A percentile compares a stretch with the other conserved stretches of the same genome.
These are phyloP conservation scores for Trametes hirsuta DNA, from an alignment of 1,284 basidiomycete genomes.

Conservation along the genomic window DNA sequence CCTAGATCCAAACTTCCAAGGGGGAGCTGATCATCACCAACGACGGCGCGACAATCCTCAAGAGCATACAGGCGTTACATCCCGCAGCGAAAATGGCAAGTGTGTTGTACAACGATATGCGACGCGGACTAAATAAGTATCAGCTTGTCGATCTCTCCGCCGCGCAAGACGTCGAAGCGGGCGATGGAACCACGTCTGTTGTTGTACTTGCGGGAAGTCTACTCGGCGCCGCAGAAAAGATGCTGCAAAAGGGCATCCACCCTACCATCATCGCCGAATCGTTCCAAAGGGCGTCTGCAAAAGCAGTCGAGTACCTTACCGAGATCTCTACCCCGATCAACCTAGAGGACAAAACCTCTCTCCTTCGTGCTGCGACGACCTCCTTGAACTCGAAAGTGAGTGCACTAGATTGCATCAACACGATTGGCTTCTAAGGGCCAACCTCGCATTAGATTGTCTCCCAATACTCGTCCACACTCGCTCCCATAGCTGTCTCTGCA, in stretches of 20 bases:
- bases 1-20: conserved; percentile 93
- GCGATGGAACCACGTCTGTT: conserved; percentile 98
- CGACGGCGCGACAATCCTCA: conserved; percentile 97
- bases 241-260: conserved; percentile 97
- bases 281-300: conserved; percentile 90
- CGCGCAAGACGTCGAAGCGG: conserved; percentile 98
- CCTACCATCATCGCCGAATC: conserved; percentile 97
- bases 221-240: conserved; percentile 94
- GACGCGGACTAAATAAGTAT: conserved; percentile 15
- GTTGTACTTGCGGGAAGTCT: conserved; percentile 96
- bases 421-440: too few species aligned
- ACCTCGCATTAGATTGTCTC: conserved; percentile 81
- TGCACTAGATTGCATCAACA: neutral
- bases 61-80: conserved; percentile 97
- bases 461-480: conserved; percentile 96
- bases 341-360: conserved; percentile 84
- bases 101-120: neutral
- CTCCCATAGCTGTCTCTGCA: conserved; percentile 97
- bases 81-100: conserved; percentile 96
- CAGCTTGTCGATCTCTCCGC: conserved; percentile 96
- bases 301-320: conserved; percentile 93
- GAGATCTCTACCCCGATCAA: conserved; percentile 95
- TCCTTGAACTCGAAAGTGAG: conserved; percentile 94
- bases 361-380: conserved; percentile 93
- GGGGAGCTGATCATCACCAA: conserved; percentile 99